Evolutionary conservation across 2,329 filamentous ascomycete genomes (phyloP), one percentile per base, ranked within the genome.

Genomic region (Nemania serpens): DNA sequence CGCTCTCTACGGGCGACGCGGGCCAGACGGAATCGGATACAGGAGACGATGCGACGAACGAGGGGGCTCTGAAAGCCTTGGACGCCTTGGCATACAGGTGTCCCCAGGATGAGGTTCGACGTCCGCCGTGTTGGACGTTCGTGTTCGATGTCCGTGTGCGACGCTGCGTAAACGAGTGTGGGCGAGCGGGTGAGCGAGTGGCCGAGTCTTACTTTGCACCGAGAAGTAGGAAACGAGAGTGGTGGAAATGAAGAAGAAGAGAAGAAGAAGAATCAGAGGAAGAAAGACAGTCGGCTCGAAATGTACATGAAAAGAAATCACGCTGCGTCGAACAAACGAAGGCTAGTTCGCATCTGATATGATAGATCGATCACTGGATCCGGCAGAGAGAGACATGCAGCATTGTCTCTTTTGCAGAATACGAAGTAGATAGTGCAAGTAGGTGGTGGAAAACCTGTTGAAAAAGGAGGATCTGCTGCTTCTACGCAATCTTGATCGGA

Each of bases 401-500:
- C 59, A 62, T 64, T 51, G 51, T 49, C 37, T 33, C 34, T 55
- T 7, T 49, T n/a, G n/a, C n/a, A n/a, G n/a, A n/a, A n/a, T n/a
- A n/a, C n/a, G n/a, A n/a, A n/a, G 29, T 36, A n/a, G 25, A 22
- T n/a, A 47, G 20, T n/a, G n/a, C n/a, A n/a, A 47, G 7, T 7
- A 11, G 33, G 43, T 25, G 18, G 29, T 33, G 13, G 17, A 25
- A 45, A 25, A 17, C 25, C 18, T 34, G 39, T 47, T 45, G 48
- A 41, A 48, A 64, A 52, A 58, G 56, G 55, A 55, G 53, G 58
- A 51, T 34, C 17, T 34, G 46, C n/a, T 39, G 55, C 43, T 34
- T n/a, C 56, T 56, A 63, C 56, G 60, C 60, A 63, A 59, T 63
- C 47, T 49, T 39, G 39, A 9, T 55, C 25, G 20, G 12, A 43